Percentiles rank a stretch among this genome's conserved stretches.
Evolutionary conservation across 1,284 basidiomycete genomes (phyloP).

Genomic region (Trametes hirsuta): DNA sequence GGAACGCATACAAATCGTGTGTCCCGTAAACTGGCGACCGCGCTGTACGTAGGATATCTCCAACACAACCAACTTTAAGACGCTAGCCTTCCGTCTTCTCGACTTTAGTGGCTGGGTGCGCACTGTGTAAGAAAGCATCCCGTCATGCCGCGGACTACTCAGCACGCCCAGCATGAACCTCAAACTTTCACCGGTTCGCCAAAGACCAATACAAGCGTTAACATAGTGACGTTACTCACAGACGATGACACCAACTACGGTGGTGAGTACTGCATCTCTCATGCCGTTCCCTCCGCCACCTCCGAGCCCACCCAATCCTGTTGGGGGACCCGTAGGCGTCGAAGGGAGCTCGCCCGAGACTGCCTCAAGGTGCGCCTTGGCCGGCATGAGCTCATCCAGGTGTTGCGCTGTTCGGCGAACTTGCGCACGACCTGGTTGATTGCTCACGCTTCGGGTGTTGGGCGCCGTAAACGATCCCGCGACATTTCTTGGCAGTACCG

Average conservation of each 20-base stretch:
- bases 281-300: conserved; percentile 20
- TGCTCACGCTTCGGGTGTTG: background rate
- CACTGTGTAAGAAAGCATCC: no score
- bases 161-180: background rate
- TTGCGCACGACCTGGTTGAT: background rate
- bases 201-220: background rate
- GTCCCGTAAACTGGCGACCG: no score
- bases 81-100: no score
- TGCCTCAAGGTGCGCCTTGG: conserved; percentile 15
- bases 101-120: no score
- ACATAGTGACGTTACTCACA: conserved; percentile 10
- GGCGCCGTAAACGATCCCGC: no score
- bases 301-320: conserved; percentile 16
- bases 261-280: conserved; percentile 21
- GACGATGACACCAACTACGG: conserved; percentile 19
- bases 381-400: conserved; percentile 6
- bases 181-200: background rate
- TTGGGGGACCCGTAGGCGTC: conserved; percentile 19
- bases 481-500: no score
- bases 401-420: background rate
- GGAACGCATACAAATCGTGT: no score
- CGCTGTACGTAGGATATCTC: no score
- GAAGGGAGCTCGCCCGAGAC: conserved; percentile 23
- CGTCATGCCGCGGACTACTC: no score
- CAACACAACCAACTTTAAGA: no score